phyloP scores from a whole-genome alignment of 257 asterid species.

The Primulina tabacum region DNA sequence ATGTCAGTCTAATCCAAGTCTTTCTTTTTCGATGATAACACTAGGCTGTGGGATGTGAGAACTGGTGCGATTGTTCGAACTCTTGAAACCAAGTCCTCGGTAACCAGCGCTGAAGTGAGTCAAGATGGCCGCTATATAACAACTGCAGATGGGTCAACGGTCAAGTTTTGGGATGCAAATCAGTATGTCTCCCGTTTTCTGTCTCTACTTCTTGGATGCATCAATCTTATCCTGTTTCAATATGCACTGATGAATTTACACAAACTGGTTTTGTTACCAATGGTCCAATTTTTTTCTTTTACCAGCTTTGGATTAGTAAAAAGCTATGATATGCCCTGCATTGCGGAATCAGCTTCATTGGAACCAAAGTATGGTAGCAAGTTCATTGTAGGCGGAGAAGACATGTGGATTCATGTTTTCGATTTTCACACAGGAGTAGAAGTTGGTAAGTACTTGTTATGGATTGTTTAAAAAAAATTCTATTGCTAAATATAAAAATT shows the following conservation, averaged over 20 bases:
- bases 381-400: conserved; percentile 97
- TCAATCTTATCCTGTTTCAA: background rate
- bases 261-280: background rate
- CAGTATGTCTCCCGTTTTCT: conserved; percentile 47
- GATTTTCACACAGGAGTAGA: conserved; percentile 86
- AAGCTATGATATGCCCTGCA: conserved; percentile 83
- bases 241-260: background rate
- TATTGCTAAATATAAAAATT: conserved; percentile 45
- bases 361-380: conserved; percentile 86
- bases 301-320: conserved; percentile 86
- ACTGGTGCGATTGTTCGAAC: conserved; percentile 80
- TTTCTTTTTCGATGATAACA: conserved; percentile 14
- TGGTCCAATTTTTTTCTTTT: background rate
- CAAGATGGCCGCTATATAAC: conserved; percentile 92
- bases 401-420: conserved; percentile 89
- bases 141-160: conserved; percentile 83
- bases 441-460: conserved; percentile 51
- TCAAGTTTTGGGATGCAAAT: conserved; percentile 97
- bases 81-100: conserved; percentile 80
- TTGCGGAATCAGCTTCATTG: conserved; percentile 85
- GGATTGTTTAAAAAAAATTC: no score
- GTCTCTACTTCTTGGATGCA: background rate
- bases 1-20: conserved; percentile 12
- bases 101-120: conserved; percentile 97
- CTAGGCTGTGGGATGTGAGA: conserved; percentile 96